phyloP scores from a whole-genome alignment of 495 filamentous ascomycete genomes.

The Penicillium taxi region DNA sequence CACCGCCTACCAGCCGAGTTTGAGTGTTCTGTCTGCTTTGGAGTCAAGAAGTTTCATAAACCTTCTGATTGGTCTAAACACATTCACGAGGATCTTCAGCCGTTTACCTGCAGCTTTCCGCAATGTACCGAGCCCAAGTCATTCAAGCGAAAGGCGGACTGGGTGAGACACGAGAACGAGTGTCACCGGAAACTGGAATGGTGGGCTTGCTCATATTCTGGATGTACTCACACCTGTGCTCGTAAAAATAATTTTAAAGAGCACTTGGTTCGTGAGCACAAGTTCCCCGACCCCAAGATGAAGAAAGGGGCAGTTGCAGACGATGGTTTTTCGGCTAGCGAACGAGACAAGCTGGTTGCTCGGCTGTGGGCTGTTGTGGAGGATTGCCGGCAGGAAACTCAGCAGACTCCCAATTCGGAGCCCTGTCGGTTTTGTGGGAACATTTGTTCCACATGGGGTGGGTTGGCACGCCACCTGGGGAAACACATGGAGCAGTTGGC shows the following conservation, averaged over 20 bases:
- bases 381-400: slow-evolving; percentile 64
- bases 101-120: slow-evolving; percentile 89
- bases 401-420: slow-evolving; percentile 61
- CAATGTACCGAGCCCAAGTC: slow-evolving; percentile 82
- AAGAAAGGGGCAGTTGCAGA: slow-evolving; percentile 29
- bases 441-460: slow-evolving; percentile 80
- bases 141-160: slow-evolving; percentile 96
- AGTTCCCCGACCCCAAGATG: slow-evolving; percentile 67
- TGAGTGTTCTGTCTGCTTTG: slow-evolving; percentile 87
- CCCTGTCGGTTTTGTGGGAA: slow-evolving; percentile 87
- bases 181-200: slow-evolving; percentile 85
- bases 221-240: slow-evolving; percentile 79
- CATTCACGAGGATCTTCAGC: slow-evolving; percentile 90
- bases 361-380: slow-evolving; percentile 72
- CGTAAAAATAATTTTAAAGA: slow-evolving; percentile 95
- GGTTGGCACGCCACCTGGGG: slow-evolving; percentile 87
- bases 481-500: slow-evolving; percentile 95
- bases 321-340: slow-evolving; percentile 34
- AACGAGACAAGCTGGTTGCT: slow-evolving; percentile 47
- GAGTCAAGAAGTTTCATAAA: slow-evolving; percentile 83
- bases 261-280: slow-evolving; percentile 90
- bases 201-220: slow-evolving; percentile 78
- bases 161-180: slow-evolving; percentile 95
- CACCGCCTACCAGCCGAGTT: slow-evolving; percentile 76
- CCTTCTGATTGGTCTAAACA: slow-evolving; percentile 99